These are phyloP conservation scores for Favolaschia claudopus DNA, from an alignment of 768 basidiomycete genomes.

Conservation along the genomic window DNA sequence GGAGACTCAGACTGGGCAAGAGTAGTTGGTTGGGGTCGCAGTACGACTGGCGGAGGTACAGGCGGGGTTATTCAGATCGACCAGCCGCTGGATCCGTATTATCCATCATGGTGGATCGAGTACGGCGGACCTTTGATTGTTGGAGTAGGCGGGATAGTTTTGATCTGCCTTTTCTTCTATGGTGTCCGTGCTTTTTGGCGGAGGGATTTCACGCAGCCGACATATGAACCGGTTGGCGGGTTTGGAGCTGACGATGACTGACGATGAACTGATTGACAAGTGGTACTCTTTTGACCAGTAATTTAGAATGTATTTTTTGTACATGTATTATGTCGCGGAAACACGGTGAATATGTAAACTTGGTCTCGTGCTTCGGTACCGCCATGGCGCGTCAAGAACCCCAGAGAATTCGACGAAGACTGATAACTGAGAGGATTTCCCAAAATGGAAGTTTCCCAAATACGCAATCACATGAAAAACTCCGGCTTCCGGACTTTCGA, in stretches of 20 bases:
- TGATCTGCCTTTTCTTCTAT: constrained; percentile 76
- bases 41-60: constrained; percentile 72
- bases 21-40: constrained; percentile 78
- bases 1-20: constrained; percentile 69
- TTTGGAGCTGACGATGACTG: constrained; percentile 69
- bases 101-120: constrained; percentile 84
- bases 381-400: too few species aligned
- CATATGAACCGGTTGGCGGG: constrained; percentile 90
- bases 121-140: constrained; percentile 77
- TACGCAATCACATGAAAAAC: too few species aligned
- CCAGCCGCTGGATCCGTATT: constrained; percentile 81
- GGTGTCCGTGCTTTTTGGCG: constrained; percentile 77
- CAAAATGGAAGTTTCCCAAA: too few species aligned
- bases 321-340: too few species aligned
- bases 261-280: constrained; percentile 26
- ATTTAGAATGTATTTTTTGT: too few species aligned
- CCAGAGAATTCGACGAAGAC: too few species aligned
- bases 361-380: too few species aligned
- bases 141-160: constrained; percentile 60
- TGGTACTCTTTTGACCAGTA: constrained; percentile 24
- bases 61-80: constrained; percentile 94
- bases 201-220: constrained; percentile 80
- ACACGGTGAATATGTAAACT: too few species aligned
- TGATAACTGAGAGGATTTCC: too few species aligned
- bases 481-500: too few species aligned